These are phyloP conservation scores for Huntiella savannae DNA, from an alignment of 2,329 filamentous ascomycete species.

Conservation along the genomic window DNA sequence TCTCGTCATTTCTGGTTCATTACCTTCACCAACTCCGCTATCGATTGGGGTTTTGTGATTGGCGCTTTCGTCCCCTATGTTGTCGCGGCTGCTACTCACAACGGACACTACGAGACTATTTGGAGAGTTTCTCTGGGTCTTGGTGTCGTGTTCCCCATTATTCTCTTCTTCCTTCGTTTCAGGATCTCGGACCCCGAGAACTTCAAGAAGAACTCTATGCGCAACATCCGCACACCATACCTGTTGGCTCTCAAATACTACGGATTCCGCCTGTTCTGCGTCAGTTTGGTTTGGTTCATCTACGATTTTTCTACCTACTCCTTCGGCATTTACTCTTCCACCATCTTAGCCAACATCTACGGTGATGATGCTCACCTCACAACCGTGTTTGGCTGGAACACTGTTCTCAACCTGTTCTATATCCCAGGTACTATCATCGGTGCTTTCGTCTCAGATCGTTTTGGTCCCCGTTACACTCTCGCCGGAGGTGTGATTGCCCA, in stretches of 20 bases:
- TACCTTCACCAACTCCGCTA: slow-evolving; percentile 59
- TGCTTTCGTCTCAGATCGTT: slow-evolving; percentile 55
- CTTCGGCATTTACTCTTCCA: slow-evolving; percentile 68
- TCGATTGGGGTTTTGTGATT: slow-evolving; percentile 66
- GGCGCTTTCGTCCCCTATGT: slow-evolving; percentile 56
- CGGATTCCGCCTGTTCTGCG: slow-evolving; percentile 49
- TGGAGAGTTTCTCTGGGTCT: slow-evolving; percentile 71
- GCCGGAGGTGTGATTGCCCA: slow-evolving; percentile 52
- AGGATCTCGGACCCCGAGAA: slow-evolving; percentile 64
- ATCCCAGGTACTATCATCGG: slow-evolving; percentile 65
- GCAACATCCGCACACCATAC: slow-evolving; percentile 37
- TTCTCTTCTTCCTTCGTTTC: slow-evolving; percentile 45
- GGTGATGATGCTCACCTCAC: slow-evolving; percentile 37
- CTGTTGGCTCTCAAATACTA: slow-evolving; percentile 43
- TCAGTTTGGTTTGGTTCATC: slow-evolving; percentile 67
- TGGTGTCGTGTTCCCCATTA: slow-evolving; percentile 56
- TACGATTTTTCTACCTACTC: slow-evolving; percentile 73
- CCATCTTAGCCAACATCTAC: slow-evolving; percentile 50
- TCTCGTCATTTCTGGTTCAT: slow-evolving; percentile 84
- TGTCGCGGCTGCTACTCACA: slow-evolving; percentile 35
- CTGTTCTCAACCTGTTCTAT: slow-evolving; percentile 75
- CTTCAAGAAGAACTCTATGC: slow-evolving; percentile 53
- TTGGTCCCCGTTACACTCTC: slow-evolving; percentile 61
- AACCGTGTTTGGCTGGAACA: slow-evolving; percentile 73
- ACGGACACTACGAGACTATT: slow-evolving; percentile 48